A percentile compares a stretch with the other conserved stretches of the same genome.
phyloP scores from a whole-genome alignment of 2,329 filamentous ascomycete genomes.

The Trichophyton simii region DNA sequence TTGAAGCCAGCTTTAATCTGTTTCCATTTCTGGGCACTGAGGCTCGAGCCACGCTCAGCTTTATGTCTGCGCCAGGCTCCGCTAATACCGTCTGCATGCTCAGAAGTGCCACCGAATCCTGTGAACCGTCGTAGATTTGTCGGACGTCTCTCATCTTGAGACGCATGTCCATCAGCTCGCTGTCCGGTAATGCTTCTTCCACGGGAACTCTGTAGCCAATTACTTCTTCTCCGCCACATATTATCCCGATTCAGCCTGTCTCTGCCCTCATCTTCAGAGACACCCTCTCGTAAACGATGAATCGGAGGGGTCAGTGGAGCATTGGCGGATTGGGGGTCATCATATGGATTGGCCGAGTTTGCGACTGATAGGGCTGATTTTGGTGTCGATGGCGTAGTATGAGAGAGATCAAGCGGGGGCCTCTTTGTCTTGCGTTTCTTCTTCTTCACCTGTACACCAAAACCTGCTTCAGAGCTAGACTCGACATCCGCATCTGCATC shows the following conservation, averaged over 20 bases:
- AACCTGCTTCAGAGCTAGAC: conserved; percentile 68
- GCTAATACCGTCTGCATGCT: conserved; percentile 50
- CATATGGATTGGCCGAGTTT: conserved; percentile 28
- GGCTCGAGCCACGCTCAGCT: conserved; percentile 56
- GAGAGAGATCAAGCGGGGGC: conserved; percentile 42
- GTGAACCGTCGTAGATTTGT: conserved; percentile 56
- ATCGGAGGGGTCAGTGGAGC: conserved; percentile 47
- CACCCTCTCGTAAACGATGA: conserved; percentile 45
- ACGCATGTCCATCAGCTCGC: conserved; percentile 41
- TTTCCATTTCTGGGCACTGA: conserved; percentile 71
- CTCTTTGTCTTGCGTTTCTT: conserved; percentile 53
- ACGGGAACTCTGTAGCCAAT: conserved; percentile 40
- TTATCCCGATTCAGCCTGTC: conserved; percentile 46
- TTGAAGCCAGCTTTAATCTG: conserved; percentile 85
- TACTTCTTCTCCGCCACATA: conserved; percentile 48
- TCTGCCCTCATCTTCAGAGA: conserved; percentile 65
- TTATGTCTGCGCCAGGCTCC: conserved; percentile 40
- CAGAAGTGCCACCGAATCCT: conserved; percentile 50
- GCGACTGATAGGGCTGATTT: conserved; percentile 39
- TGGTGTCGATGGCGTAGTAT: conserved; percentile 57
- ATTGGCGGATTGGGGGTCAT: conserved; percentile 28
- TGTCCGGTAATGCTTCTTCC: conserved; percentile 35
- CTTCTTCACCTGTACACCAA: conserved; percentile 41
- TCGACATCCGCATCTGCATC: conserved; percentile 71
- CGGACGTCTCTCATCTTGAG: conserved; percentile 41